phyloP scores from a whole-genome alignment of 805 yeast species.

The Lachancea sp. region DNA sequence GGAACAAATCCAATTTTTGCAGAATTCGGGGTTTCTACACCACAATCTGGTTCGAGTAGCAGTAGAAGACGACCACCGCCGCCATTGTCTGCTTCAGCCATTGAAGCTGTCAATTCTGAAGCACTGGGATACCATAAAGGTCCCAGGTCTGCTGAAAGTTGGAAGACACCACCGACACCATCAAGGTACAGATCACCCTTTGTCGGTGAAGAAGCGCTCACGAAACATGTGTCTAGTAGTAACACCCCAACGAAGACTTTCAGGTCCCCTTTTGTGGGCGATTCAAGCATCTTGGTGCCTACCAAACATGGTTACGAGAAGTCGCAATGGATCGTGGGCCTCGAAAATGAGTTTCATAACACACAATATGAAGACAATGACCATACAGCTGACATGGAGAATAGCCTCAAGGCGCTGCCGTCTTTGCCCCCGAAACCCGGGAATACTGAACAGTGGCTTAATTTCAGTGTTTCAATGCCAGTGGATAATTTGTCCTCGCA shows the following conservation, averaged over 20 bases:
- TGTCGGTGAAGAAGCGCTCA: slow-evolving; percentile 12
- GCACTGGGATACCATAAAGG: background rate
- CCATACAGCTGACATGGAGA: background rate
- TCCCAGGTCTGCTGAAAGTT: background rate
- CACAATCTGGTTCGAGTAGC: slow-evolving; percentile 13
- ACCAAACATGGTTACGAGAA: background rate
- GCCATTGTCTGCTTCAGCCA: background rate
- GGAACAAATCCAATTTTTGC: slow-evolving; percentile 3
- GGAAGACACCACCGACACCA: slow-evolving; percentile 2
- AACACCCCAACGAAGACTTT: slow-evolving; percentile 4
- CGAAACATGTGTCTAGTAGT: background rate
- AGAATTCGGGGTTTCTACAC: slow-evolving; percentile 23
- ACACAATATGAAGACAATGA: background rate
- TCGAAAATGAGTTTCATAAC: background rate
- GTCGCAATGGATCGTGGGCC: slow-evolving; percentile 2
- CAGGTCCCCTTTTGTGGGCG: slow-evolving; percentile 19
- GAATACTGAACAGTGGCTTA: background rate
- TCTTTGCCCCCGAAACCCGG: slow-evolving; percentile 8
- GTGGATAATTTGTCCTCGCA: background rate
- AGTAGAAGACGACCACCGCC: slow-evolving; percentile 6
- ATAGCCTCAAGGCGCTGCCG: slow-evolving; percentile 11
- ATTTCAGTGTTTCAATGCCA: background rate
- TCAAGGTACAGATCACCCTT: slow-evolving; percentile 15
- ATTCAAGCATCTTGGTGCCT: slow-evolving; percentile 9
- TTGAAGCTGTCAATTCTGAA: background rate